Conservation (phyloP, 2,329 filamentous ascomycete species). For the Paracamarosporium sp. region DNA sequence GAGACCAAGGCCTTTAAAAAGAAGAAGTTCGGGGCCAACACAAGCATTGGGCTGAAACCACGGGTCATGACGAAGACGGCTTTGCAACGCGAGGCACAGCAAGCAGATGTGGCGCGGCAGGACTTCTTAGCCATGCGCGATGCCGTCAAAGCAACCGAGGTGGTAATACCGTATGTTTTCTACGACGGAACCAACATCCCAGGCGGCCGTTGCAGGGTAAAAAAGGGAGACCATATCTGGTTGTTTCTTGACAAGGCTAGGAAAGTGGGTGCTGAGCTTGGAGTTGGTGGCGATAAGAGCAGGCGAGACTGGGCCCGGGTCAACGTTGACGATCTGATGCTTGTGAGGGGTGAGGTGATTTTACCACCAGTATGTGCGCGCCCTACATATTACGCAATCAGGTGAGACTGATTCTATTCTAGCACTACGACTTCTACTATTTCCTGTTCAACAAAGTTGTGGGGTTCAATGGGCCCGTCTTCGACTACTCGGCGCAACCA, state of each 20-base stretch:
- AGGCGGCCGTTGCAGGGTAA: slow-evolving; percentile 82
- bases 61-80: slow-evolving; percentile 79
- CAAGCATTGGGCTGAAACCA: slow-evolving; percentile 64
- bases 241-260: slow-evolving; percentile 89
- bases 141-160: slow-evolving; percentile 85
- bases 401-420: slow-evolving; percentile 22
- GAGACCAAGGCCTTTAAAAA: slow-evolving; percentile 51
- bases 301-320: slow-evolving; percentile 89
- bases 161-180: slow-evolving; percentile 93
- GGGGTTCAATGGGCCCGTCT: slow-evolving; percentile 77
- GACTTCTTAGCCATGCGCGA: slow-evolving; percentile 87
- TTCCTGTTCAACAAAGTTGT: slow-evolving; percentile 89
- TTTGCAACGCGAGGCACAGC: slow-evolving; percentile 78
- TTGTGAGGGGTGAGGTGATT: slow-evolving; percentile 89
- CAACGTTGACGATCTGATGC: slow-evolving; percentile 92
- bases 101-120: slow-evolving; percentile 75
- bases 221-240: slow-evolving; percentile 94
- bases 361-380: slow-evolving; percentile 77
- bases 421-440: slow-evolving; percentile 98
- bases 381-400: background rate
- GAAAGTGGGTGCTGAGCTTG: slow-evolving; percentile 85
- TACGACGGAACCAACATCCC: slow-evolving; percentile 93
- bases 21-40: slow-evolving; percentile 66
- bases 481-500: slow-evolving; percentile 71
- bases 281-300: slow-evolving; percentile 72